A percentile compares a stretch with the other conserved stretches of the same genome.
phyloP scores from a whole-genome alignment of 2,329 filamentous ascomycete species.

The Hymenoscyphus infarciens region DNA sequence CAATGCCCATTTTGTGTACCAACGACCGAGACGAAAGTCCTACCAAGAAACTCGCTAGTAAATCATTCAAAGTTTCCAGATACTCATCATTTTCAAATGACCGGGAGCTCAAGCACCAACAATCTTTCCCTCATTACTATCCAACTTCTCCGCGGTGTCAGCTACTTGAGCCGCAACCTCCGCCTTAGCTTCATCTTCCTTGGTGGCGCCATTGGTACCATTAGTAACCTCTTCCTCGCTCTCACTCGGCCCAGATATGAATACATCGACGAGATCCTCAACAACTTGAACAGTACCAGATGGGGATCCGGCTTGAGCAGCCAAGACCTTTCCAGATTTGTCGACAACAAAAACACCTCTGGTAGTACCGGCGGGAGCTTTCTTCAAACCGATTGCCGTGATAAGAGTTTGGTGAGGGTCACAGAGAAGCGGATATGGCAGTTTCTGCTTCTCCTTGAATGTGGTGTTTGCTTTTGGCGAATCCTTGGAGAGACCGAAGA shows the following conservation, averaged over 20 bases:
- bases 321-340: slow-evolving; percentile 76
- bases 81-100: background rate
- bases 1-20: background rate
- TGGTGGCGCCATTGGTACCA: slow-evolving; percentile 23
- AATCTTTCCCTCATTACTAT: slow-evolving; percentile 27
- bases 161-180: slow-evolving; percentile 41
- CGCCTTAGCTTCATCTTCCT: slow-evolving; percentile 32
- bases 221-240: slow-evolving; percentile 23
- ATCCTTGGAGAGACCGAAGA: slow-evolving; percentile 88
- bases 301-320: slow-evolving; percentile 71
- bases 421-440: slow-evolving; percentile 85
- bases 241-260: slow-evolving; percentile 23
- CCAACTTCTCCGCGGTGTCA: slow-evolving; percentile 40
- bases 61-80: background rate
- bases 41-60: background rate
- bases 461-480: slow-evolving; percentile 86
- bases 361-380: slow-evolving; percentile 72
- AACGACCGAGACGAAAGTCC: background rate
- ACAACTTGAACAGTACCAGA: slow-evolving; percentile 74
- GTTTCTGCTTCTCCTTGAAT: slow-evolving; percentile 87
- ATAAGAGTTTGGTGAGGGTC: slow-evolving; percentile 75
- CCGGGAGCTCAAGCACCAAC: slow-evolving; percentile 3
- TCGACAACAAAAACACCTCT: slow-evolving; percentile 86
- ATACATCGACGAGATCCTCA: slow-evolving; percentile 60
- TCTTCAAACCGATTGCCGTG: slow-evolving; percentile 83